Conservation (phyloP, 2,329 filamentous ascomycete species). For the Penicillium sp. region DNA sequence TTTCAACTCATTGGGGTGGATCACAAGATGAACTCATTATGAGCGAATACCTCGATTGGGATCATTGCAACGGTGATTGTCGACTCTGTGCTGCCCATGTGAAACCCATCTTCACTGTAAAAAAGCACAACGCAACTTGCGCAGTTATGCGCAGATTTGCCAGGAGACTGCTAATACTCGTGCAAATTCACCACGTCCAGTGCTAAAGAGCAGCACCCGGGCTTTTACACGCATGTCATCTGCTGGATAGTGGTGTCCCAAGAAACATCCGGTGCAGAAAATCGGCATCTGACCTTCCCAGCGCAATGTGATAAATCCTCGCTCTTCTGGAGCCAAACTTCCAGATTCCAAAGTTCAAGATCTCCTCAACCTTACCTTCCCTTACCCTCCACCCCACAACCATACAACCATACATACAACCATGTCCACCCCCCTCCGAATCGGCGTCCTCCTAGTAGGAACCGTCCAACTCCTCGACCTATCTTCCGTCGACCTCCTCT, state of each 20-base stretch:
- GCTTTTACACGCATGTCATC: neutral
- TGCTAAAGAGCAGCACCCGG: neutral
- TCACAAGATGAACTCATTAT: neutral
- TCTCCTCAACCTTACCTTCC: neutral
- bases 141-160: neutral
- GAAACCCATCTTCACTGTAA: neutral
- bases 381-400: no score
- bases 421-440: conserved; percentile 16
- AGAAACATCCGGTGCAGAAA: neutral
- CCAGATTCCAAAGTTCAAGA: neutral
- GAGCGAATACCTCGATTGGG: neutral
- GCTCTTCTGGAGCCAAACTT: neutral
- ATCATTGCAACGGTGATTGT: neutral
- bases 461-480: conserved; percentile 43
- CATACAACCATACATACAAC: neutral
- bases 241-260: neutral
- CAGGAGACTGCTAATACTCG: no score
- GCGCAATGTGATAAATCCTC: neutral
- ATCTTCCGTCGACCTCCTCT: conserved; percentile 40
- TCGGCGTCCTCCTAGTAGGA: conserved; percentile 40
- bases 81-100: neutral
- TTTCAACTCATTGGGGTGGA: neutral
- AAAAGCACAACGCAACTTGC: neutral
- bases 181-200: neutral
- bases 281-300: neutral